Evolutionary conservation across 1,139 yeast genomes (phyloP), one percentile per base, ranked within the genome.

Genomic region (Hanseniaspora gamundiae): DNA sequence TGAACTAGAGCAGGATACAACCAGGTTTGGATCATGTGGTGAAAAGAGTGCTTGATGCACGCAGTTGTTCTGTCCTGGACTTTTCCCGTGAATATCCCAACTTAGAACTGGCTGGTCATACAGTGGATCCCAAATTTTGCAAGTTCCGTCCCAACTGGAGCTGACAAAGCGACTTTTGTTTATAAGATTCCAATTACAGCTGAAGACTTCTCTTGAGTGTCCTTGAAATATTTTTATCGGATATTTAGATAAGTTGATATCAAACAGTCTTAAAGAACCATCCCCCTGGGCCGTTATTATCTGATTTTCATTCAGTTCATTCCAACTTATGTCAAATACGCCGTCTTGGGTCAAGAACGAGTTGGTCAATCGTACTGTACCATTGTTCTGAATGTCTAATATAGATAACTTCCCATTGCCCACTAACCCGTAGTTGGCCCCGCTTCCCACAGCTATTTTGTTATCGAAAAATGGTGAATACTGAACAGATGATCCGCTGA

Each of bases 261-360:
- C 98, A 59, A 86, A 91, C 45, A 91, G 61, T 52, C 87, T 81
- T 38, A 91, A 66, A 0, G 86, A 70, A 0, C 97, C 97, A 62
- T 91, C 98, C 1, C 98, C 98, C 51, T 82, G 78, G 17, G 94
- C 93, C 0, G 76, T 78, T 3, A 76, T 73, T 7, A 83, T 71
- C 56, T 88, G 97, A 60, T 86, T 87, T 52, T 86, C 96, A 59
- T 91, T 91, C 13, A 71, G 49, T 60, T 91, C 97, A 46, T 91
- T 82, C 97, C 97, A 91, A 1, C 93, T 74, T 4, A 84, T 65
- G 55, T 85, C 94, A 57, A 85, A 87, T 20, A 88, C 66, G 4
- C 96, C 95, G 62, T 91, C 98, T 60, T 88, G 96, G 1, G 97
- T 88, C 49, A 87, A 88, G 69, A 86, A 88, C 14, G 71, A 64